Base-by-base conservation (phyloP, 495 filamentous ascomycete genomes). In the Parathielavia hyrcaniae region DNA sequence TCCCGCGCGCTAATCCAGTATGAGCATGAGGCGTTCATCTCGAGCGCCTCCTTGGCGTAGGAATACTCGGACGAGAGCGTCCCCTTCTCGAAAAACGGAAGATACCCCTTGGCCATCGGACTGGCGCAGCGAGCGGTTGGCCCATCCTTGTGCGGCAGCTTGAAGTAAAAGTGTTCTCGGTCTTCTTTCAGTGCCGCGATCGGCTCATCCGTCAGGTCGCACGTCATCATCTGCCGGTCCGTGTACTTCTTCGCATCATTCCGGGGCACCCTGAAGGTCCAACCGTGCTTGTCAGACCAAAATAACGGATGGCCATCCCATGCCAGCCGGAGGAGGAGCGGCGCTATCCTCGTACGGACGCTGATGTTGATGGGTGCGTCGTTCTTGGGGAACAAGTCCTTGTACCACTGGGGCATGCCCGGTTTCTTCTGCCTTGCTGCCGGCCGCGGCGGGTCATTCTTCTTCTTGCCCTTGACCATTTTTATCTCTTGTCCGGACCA, bases 1-100 rank as follows among this genome's bases (percentile, higher is more conserved):
- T 96, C 89, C 54, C 93, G 79, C 19, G 95, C 90, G 62, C 87
- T 93, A 55, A 97, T 97, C 93, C 93, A 99, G 71, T 99, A 99
- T 1, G 91, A 96, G 66, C 93, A 99, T 0, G 89, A 91, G 3
- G 91, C 90, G 65, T 99, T 99, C 95, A 97, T 97, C 55, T 97
- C 87, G 53, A 97, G 77, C 6, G 93, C 93, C 67, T 96, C 90
- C 64, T 91, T 95, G 0, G 93, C 93, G 64, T 96, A 90, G 0
- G 84, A 71, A 68, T 84, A 96, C 64, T 96, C 88, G 17, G 90
- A 96, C 6, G 86, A 85, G 7, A 99, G 75, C 17, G 79, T 89
- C 1, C 90, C 91, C 26, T 86, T 88, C 64, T 97, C 95, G 64
- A 97, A 97, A 67, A 95, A 96, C 48, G 81, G 70, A 53, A 95